Evolutionary conservation across 345 rosid species (phyloP).

Genomic region (Gossypium australe): DNA sequence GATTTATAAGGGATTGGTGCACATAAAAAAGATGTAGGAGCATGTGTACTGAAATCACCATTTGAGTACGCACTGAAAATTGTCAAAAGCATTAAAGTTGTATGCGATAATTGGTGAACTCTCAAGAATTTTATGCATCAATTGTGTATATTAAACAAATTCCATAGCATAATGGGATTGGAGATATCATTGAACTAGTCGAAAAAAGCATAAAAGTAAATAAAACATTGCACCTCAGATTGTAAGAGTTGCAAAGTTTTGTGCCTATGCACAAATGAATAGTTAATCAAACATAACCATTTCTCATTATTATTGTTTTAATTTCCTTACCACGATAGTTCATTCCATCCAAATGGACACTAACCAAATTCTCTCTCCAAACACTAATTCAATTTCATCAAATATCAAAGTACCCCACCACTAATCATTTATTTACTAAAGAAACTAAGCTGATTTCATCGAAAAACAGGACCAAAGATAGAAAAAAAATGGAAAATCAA

Average conservation of each 20-base stretch:
- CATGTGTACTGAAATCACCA: no score
- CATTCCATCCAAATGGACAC: not conserved
- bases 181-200: no score
- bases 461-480: not conserved
- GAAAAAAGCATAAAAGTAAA: not conserved
- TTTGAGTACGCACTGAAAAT: no score
- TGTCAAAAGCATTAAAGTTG: no score
- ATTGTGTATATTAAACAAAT: no score
- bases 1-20: no score
- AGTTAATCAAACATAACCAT: not conserved
- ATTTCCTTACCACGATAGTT: not conserved
- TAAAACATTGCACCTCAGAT: not conserved
- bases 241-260: not conserved
- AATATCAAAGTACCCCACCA: not conserved
- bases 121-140: no score
- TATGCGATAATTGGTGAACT: no score
- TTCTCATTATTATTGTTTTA: not conserved
- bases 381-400: not conserved
- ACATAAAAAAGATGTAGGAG: no score
- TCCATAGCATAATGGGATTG: no score
- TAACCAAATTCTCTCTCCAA: not conserved
- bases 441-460: not conserved
- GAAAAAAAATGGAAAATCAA: not conserved
- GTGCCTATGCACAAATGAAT: not conserved
- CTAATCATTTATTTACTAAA: not conserved